Evolutionary conservation across 805 yeast species (phyloP), one percentile per base, ranked within the genome.

Genomic region (Candida ortonii): DNA sequence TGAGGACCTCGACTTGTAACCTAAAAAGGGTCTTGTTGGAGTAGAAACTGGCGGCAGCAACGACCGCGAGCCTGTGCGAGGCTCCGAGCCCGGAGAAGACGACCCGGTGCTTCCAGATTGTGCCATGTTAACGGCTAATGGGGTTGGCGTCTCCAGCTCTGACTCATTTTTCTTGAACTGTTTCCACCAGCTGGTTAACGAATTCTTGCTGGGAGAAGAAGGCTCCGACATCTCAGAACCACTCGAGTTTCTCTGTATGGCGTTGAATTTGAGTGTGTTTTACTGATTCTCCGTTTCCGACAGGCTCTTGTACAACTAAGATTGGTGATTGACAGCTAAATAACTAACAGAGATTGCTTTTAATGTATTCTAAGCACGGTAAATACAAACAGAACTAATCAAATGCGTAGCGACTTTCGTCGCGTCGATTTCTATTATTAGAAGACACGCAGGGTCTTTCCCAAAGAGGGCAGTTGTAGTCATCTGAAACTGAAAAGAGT

Each of bases 1-100:
- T 11, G 76, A 62, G 15, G 77, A 71, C 22, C 76, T 55, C 13
- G 76, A 65, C 48, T 73, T 72, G 44, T 69, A 74, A 31, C 72
- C 67, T 22, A 73, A 47, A 12, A 71, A 56, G 1, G 78, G 79
- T 33, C 78, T 62, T 24, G 55, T 39, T 10, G 55, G 52, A 7
- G 53, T 65, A 40, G 52, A 25, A 3, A 49, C 59, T 44, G 49
- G 64, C 55, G 54, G 36, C 4, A 30, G 33, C 10, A 44, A 19
- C 6, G 43, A 31, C 3, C 48, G 47, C 13, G 51, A 47, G 11
- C 29, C 30, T 7, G 45, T 24, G 5, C 38, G 37, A 20, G 33
- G 25, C 11, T 33, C 39, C n/a, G 43, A 33, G 8, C 34, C 22
- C 12, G 49, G 43, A 9, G 34, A 18, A 3, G 44, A 27, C 7